Evolutionary conservation across 441 rosid genomes (phyloP).

Genomic region (Syzygium syzygioides): DNA sequence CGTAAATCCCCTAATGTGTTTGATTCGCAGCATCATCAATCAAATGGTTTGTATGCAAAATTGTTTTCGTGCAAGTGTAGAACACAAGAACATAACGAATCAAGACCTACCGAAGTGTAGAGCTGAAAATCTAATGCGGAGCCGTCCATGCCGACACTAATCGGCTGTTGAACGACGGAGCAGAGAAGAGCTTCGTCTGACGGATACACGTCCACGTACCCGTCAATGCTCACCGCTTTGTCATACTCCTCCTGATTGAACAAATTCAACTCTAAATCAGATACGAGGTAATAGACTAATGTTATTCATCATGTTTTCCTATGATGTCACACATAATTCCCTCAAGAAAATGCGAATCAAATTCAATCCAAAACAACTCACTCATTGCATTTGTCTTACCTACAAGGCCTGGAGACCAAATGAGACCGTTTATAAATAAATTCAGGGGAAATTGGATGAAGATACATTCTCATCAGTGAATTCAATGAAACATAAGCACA

Average conservation of each 20-base stretch:
- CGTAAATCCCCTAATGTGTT: conserved; percentile 45
- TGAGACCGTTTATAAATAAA: too few species aligned
- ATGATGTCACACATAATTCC: neutral
- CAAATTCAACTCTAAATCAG: neutral
- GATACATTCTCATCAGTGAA: neutral
- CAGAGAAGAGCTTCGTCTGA: conserved; percentile 4
- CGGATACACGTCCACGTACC: conserved; percentile 7
- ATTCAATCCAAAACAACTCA: neutral
- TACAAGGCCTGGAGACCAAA: too few species aligned
- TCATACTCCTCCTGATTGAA: conserved; percentile 3
- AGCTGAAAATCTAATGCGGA: conserved; percentile 8
- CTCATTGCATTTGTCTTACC: neutral
- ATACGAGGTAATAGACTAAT: neutral
- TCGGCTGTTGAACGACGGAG: conserved; percentile 8
- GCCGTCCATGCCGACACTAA: conserved; percentile 14
- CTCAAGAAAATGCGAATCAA: neutral
- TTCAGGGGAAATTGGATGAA: too few species aligned
- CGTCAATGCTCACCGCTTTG: conserved; percentile 5
- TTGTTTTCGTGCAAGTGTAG: neutral
- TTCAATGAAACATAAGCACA: neutral
- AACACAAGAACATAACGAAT: neutral
- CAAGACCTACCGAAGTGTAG: neutral
- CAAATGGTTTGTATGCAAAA: neutral
- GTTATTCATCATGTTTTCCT: neutral
- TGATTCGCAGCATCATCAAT: neutral